Evolutionary conservation across 768 basidiomycete species (phyloP).

Genomic region (Termitomyces sp.): DNA sequence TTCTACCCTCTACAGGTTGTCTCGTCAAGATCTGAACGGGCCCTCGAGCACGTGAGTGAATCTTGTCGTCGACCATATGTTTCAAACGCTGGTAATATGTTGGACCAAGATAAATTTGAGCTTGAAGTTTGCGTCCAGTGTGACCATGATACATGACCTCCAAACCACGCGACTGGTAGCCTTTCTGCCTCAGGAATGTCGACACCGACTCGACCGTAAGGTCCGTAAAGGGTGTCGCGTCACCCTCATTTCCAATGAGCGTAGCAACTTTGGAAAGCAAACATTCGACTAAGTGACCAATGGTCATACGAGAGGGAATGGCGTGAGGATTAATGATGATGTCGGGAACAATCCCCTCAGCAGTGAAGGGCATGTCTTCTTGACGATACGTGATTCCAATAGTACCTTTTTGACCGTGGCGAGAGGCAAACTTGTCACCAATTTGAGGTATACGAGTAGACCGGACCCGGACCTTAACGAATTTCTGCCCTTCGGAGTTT

Average conservation of each 20-base stretch:
- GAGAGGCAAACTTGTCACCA: slow-evolving; percentile 98
- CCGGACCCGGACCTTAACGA: slow-evolving; percentile 96
- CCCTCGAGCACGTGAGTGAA: slow-evolving; percentile 95
- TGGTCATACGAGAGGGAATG: slow-evolving; percentile 99
- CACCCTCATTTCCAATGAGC: slow-evolving; percentile 93
- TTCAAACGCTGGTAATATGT: slow-evolving; percentile 99
- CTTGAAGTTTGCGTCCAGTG: slow-evolving; percentile 96
- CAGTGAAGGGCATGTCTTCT: slow-evolving; percentile 99
- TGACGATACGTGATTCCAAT: slow-evolving; percentile 99
- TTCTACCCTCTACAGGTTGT: slow-evolving; percentile 98
- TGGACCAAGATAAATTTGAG: slow-evolving; percentile 96
- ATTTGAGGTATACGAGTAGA: slow-evolving; percentile 97
- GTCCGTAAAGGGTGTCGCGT: slow-evolving; percentile 98
- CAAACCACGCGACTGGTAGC: slow-evolving; percentile 95
- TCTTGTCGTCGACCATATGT: slow-evolving; percentile 99
- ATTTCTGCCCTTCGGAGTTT: slow-evolving; percentile 93
- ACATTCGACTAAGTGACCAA: slow-evolving; percentile 99
- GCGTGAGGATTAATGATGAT: slow-evolving; percentile 99
- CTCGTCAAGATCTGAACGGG: slow-evolving; percentile 97
- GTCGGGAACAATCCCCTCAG: slow-evolving; percentile 95
- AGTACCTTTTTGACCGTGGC: slow-evolving; percentile 99
- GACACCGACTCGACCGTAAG: slow-evolving; percentile 98
- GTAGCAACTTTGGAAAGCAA: slow-evolving; percentile 95
- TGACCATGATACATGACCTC: slow-evolving; percentile 99
- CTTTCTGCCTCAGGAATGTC: slow-evolving; percentile 78